Base-by-base conservation (phyloP, 1,284 basidiomycete species). In the Trichosporon sp. region DNA sequence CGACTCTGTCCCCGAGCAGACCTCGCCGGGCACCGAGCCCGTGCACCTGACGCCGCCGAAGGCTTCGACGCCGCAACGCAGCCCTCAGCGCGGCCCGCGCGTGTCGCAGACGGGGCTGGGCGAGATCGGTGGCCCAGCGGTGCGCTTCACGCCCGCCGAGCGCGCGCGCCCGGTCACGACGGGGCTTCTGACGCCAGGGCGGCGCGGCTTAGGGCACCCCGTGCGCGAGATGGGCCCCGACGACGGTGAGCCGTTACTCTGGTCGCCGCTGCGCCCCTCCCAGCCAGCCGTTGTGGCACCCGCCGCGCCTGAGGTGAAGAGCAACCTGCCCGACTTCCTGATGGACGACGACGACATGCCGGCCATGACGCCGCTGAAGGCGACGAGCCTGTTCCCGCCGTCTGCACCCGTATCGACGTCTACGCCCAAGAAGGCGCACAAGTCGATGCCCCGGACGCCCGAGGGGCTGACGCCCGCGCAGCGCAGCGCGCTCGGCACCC, bases 331-430 rank as follows among this genome's bases (percentile, higher is more conserved):
- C 27, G 56, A 60, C 29, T 60, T 60, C 56, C 56, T 60, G 1
- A 60, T 60, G 56, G 56, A 60, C 56, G 56, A 60, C 56, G 56
- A 60, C 29, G 56, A 60, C 18, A 60, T 60, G 56, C 56, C 56
- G 5, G 15, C 15, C 29, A 60, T 44, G 34, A 44, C 63, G 38
- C 34, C 63, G 12, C 27, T 44, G 63, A 64, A 42, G 34, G 62
- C 63, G 38, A 64, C 35, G 23, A 93, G 32, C 8, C 31, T 65
- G 67, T 68, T 27, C 65, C 66, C 15, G 65, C 18, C 56, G 12
- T 29, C 25, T 11, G 12, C 29, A 2, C 3, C 13, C 53, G 4
- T 31, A 18, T 9, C 11, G 27, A 58, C 53, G 18, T 60, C 56
- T 15, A 60, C 56, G 15, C 56, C 56, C 8, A 29, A 31, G 27